Conservation (phyloP, 305 asterid species). For the Fraxinus dipetala region DNA sequence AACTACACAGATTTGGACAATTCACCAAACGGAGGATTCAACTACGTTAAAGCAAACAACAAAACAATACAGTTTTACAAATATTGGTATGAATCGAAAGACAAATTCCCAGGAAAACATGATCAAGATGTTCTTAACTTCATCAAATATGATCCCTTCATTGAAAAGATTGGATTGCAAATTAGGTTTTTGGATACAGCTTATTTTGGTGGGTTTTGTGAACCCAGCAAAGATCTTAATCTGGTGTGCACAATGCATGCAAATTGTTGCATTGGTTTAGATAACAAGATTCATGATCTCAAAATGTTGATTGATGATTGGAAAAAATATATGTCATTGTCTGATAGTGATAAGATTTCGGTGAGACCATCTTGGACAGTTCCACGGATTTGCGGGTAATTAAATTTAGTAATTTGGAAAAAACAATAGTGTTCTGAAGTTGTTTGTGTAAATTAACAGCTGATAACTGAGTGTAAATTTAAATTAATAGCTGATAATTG, state of each 20-base stretch:
- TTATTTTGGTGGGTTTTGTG: constrained; percentile 54
- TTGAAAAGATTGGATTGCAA: constrained; percentile 30
- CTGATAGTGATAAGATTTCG: constrained; percentile 8
- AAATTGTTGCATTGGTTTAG: constrained; percentile 52
- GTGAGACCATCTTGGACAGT: constrained; percentile 38
- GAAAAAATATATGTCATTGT: constrained; percentile 33
- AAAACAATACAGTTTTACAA: constrained; percentile 44
- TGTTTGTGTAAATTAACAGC: neutral
- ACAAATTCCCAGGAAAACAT: constrained; percentile 37
- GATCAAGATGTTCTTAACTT: constrained; percentile 55
- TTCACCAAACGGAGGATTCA: constrained; percentile 52
- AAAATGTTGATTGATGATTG: constrained; percentile 45
- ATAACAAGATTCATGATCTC: constrained; percentile 50
- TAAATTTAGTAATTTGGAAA: neutral
- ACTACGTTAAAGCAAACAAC: constrained; percentile 39
- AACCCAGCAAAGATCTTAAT: constrained; percentile 48
- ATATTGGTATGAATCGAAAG: constrained; percentile 39
- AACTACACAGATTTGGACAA: constrained; percentile 28
- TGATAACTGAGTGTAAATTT: too few relatives aligned
- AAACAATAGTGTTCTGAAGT: neutral
- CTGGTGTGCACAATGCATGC: constrained; percentile 58
- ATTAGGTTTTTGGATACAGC: constrained; percentile 48
- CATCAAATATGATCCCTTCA: constrained; percentile 35
- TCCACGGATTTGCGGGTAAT: constrained; percentile 34
- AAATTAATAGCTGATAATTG: neutral